Base-by-base conservation (phyloP, 2,329 filamentous ascomycete genomes). In the Diaporthe sp. region DNA sequence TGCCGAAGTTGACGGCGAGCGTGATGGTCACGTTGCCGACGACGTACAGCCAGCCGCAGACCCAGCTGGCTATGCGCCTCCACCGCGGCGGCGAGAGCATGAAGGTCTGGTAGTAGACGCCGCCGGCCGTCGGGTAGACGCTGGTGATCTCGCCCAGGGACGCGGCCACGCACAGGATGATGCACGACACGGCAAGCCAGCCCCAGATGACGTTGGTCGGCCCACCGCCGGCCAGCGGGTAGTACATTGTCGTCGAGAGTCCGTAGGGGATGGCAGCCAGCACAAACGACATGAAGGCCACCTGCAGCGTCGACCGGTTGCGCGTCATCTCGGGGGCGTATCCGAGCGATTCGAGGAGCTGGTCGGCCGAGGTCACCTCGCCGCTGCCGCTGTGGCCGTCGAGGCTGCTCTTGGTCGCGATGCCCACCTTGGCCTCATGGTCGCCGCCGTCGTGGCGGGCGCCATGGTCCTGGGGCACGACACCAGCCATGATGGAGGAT, bases 1-100 rank as follows among this genome's bases (percentile, higher is more conserved):
- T 95, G 9, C 93, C 94, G 79, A 95, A 95, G 86, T 94, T 94
- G 81, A 95, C 93, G n/a, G 93, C 90, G n/a, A 95, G 87, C 0
- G 94, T 95, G 79, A 96, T 96, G 78, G 93, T 95, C 82, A 95
- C 93, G 84, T 95, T 95, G 75, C 94, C 94, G 70, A 95, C 91
- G 25, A 94, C 89, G 81, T 94, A 95, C 31, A 93, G 87, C 93
- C 93, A 95, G 76, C 93, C 93, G 78, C 92, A 93, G 76, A 94
- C 90, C 90, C 92, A 95, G 44, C 92, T 92, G 22, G 92, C 87
- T 22, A 93, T 84, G 57, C 88, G 89, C 72, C 93, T 91, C 85
- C 90, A 93, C 22, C 82, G 83, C 37, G 88, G 82, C 25, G 92
- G 88, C 0, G 93, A 89, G 19, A 95, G 89, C 91, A 94, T 94